A percentile compares a stretch with the other conserved stretches of the same genome.
Evolutionary conservation across 192 early-diverging fungal genomes (phyloP).

Genomic region (Lunasporangiospora selenospora): DNA sequence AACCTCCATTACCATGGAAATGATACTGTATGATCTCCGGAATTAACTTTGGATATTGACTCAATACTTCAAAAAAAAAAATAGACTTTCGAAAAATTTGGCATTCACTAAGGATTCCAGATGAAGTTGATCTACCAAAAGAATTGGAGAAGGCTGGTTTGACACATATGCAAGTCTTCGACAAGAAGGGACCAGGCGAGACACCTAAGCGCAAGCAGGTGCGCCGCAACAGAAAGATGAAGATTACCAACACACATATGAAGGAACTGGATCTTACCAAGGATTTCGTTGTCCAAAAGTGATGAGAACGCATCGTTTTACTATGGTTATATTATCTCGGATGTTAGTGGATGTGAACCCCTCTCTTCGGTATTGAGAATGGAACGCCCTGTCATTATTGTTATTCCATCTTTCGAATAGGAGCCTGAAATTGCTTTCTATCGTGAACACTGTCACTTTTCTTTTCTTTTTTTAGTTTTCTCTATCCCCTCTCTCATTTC

Average conservation of each 20-base stretch:
- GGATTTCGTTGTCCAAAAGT: conserved; percentile 62
- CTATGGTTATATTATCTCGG: no score
- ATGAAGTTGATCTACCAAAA: conserved; percentile 73
- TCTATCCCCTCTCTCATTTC: no score
- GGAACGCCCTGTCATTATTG: no score
- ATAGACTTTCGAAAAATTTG: conserved; percentile 81
- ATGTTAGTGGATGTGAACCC: no score
- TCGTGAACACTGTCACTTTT: no score
- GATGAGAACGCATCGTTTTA: conserved; percentile 12
- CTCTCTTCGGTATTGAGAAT: no score
- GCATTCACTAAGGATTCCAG: conserved; percentile 70
- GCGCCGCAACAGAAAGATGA: conserved; percentile 68
- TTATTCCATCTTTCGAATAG: no score
- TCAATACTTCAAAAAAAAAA: conserved; percentile 22
- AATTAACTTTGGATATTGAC: neutral
- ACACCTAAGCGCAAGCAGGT: conserved; percentile 61
- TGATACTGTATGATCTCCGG: neutral
- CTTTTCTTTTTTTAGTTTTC: no score
- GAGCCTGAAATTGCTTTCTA: no score
- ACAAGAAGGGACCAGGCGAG: conserved; percentile 63
- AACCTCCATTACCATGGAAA: neutral
- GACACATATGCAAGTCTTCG: conserved; percentile 74
- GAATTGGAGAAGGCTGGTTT: conserved; percentile 76
- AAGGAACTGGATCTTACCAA: conserved; percentile 75
- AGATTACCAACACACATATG: conserved; percentile 85